These are phyloP conservation scores for Sarocladium strictum DNA, from an alignment of 2,329 filamentous ascomycete species.

Conservation along the genomic window DNA sequence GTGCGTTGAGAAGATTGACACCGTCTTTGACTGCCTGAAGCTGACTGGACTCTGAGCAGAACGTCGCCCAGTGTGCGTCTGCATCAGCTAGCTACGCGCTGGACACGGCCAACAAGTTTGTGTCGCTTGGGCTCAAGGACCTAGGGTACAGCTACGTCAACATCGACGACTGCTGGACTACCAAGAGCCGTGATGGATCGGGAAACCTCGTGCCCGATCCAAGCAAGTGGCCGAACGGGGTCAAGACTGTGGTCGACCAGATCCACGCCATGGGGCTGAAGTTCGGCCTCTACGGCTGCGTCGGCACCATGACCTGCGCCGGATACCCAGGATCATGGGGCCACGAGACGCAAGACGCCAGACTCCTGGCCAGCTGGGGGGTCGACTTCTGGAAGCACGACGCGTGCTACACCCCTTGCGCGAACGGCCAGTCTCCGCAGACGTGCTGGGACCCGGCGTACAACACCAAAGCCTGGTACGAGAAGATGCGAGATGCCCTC, in stretches of 20 bases:
- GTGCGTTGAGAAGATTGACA: constrained; percentile 1
- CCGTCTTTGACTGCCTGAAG: too few species aligned
- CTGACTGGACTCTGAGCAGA: constrained; percentile 11
- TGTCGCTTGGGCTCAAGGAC: constrained; percentile 38
- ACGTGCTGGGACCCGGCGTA: constrained; percentile 11
- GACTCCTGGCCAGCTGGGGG: constrained; percentile 12
- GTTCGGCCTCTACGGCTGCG: constrained; percentile 55
- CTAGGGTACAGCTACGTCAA: constrained; percentile 51
- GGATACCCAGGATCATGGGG: constrained; percentile 13
- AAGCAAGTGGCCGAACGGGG: constrained; percentile 49
- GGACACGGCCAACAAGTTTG: constrained; percentile 13
- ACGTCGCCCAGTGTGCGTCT: constrained; percentile 14
- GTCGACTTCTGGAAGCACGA: constrained; percentile 16
- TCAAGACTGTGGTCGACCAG: constrained; percentile 42
- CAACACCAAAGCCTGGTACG: constrained; percentile 13
- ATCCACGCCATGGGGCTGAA: constrained; percentile 53
- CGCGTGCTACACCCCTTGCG: constrained; percentile 12
- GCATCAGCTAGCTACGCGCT: constrained; percentile 14
- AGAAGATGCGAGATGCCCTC: constrained; percentile 41
- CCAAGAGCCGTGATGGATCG: constrained; percentile 30
- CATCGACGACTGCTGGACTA: constrained; percentile 57
- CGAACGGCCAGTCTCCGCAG: constrained; percentile 11
- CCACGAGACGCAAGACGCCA: constrained; percentile 12
- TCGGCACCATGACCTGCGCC: constrained; percentile 29
- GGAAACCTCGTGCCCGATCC: constrained; percentile 39